A percentile compares a stretch with the other conserved stretches of the same genome.
Evolutionary conservation across 2,329 filamentous ascomycete species (phyloP).

Genomic region (Venturia aucupariae): DNA sequence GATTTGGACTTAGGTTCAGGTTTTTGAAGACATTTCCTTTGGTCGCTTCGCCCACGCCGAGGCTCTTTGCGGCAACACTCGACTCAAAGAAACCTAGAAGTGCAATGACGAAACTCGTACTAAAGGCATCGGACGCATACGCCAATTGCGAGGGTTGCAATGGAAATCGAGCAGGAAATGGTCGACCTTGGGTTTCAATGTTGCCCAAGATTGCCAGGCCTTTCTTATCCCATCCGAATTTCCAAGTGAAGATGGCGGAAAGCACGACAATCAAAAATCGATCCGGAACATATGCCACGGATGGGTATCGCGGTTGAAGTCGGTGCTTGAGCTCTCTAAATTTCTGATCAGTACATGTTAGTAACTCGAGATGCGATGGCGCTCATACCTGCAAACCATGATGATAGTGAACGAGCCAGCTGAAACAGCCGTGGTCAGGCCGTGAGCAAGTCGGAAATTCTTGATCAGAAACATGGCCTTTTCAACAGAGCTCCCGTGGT

Average conservation of each 20-base stretch:
- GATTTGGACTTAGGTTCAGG: conserved; percentile 79
- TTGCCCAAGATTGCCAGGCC: conserved; percentile 79
- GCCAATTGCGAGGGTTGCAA: conserved; percentile 67
- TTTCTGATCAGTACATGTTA: background rate
- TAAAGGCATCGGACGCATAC: conserved; percentile 77
- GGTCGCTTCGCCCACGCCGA: conserved; percentile 49
- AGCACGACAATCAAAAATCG: conserved; percentile 82
- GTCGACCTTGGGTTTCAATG: conserved; percentile 60
- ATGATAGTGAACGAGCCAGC: conserved; percentile 75
- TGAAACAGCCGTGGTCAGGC: conserved; percentile 66
- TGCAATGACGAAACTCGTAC: conserved; percentile 86
- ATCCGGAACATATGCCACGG: conserved; percentile 82
- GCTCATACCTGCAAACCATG: conserved; percentile 70
- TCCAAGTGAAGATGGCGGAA: conserved; percentile 70
- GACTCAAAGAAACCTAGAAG: conserved; percentile 98
- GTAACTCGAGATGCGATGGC: background rate
- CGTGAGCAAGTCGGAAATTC: conserved; percentile 58
- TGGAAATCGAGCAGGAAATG: conserved; percentile 79
- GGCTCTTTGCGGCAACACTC: conserved; percentile 86
- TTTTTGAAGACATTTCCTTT: conserved; percentile 60
- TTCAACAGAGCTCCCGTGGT: conserved; percentile 76
- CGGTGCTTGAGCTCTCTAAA: conserved; percentile 68
- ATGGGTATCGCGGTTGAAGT: conserved; percentile 68
- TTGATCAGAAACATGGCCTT: conserved; percentile 72
- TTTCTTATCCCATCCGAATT: conserved; percentile 64